Evolutionary conservation across 2,329 filamentous ascomycete genomes (phyloP).

Genomic region (Colletotrichum orbiculare): DNA sequence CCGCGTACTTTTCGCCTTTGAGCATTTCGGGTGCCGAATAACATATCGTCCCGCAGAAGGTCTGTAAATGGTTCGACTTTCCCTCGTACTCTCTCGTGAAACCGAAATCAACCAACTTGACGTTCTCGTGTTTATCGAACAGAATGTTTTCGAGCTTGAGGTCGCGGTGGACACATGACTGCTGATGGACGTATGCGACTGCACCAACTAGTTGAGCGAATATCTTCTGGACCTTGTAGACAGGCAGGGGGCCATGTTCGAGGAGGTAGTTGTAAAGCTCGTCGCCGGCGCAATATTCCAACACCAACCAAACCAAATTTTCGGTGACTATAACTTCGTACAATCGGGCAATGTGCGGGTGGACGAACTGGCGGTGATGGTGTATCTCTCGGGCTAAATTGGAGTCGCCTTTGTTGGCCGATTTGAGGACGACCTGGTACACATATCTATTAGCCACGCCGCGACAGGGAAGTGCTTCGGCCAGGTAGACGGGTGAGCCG

Average conservation of each 20-base stretch:
- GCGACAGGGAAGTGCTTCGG: neutral
- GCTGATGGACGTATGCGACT: conserved; percentile 93
- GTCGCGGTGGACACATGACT: conserved; percentile 96
- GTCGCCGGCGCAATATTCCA: conserved; percentile 97
- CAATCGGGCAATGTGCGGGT: conserved; percentile 94
- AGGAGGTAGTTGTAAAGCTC: conserved; percentile 97
- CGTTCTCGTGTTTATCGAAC: conserved; percentile 95
- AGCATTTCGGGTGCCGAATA: conserved; percentile 99
- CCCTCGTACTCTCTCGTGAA: conserved; percentile 98
- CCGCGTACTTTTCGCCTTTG: conserved; percentile 97
- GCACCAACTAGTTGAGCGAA: conserved; percentile 96
- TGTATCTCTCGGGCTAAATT: conserved; percentile 98
- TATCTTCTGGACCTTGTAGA: conserved; percentile 91
- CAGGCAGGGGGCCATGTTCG: conserved; percentile 83
- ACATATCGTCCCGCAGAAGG: conserved; percentile 97
- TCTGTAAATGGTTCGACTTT: conserved; percentile 92
- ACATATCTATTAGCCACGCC: conserved; percentile 16
- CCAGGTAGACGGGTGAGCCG: conserved; percentile 36
- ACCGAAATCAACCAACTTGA: conserved; percentile 97
- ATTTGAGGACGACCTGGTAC: conserved; percentile 92
- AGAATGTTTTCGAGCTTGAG: conserved; percentile 97
- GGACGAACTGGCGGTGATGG: conserved; percentile 96
- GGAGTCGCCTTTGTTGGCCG: conserved; percentile 92
- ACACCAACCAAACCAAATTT: conserved; percentile 90
- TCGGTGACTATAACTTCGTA: conserved; percentile 99